A percentile compares a stretch with the other conserved stretches of the same genome.
These are phyloP conservation scores for Wickerhamomyces ciferrii DNA, from an alignment of 805 yeast genomes.

Conservation along the genomic window DNA sequence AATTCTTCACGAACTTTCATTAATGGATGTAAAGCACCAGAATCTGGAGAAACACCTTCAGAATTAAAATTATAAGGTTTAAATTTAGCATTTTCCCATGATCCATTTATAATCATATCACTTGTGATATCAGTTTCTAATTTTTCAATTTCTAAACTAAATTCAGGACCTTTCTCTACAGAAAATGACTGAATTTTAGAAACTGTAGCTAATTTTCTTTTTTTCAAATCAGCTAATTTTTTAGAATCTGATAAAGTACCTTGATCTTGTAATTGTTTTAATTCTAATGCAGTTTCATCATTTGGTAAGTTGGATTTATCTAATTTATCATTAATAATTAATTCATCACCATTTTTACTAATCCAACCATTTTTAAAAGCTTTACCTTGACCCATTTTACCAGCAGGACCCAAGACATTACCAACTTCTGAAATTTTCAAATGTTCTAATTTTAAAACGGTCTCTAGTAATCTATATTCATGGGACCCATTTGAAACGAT, in stretches of 20 bases:
- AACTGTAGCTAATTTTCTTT: conserved; percentile 78
- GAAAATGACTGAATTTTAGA: conserved; percentile 71
- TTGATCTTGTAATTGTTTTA: conserved; percentile 48
- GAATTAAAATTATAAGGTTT: conserved; percentile 96
- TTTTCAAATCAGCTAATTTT: conserved; percentile 79
- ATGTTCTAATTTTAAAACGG: conserved; percentile 69
- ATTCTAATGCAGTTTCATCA: conserved; percentile 63
- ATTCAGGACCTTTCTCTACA: conserved; percentile 78
- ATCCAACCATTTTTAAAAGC: conserved; percentile 99
- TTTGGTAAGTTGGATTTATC: conserved; percentile 42
- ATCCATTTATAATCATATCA: conserved; percentile 81
- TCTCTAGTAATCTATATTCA: conserved; percentile 77
- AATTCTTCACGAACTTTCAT: conserved; percentile 97
- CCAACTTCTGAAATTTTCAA: conserved; percentile 75
- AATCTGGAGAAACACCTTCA: conserved; percentile 79
- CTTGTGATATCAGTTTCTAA: conserved; percentile 91
- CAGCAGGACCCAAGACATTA: conserved; percentile 71
- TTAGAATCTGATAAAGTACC: conserved; percentile 60
- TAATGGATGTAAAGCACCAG: conserved; percentile 96
- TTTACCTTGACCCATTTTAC: conserved; percentile 92
- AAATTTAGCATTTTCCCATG: conserved; percentile 81
- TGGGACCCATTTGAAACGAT: conserved; percentile 82
- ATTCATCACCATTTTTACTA: conserved; percentile 75
- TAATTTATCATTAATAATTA: conserved; percentile 52
- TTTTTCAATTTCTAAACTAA: conserved; percentile 73